Base-by-base conservation (phyloP, 129 eudicot species). In the Lonicera japonica region DNA sequence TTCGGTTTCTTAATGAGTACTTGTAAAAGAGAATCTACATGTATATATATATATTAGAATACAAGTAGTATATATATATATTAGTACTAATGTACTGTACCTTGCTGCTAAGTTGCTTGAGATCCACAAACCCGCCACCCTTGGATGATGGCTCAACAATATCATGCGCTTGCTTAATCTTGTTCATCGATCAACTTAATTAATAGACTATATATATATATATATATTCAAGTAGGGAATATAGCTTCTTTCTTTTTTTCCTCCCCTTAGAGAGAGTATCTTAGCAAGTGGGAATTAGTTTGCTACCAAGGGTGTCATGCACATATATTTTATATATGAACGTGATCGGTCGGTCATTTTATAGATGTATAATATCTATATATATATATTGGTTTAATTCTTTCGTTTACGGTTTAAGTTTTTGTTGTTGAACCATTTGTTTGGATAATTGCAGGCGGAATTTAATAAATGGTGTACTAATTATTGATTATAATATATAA, bases 111-210 rank as follows among this genome's bases (percentile, higher is more conserved):
- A 54, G 71, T 40, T 66, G 61, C 71, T 38, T 66, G 5, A 38
- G 54, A 38, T 54, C 62, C 43, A 66, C 55, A 40, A 66, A 54
- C 21, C 61, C 71, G 22, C 61, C 71, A 39, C 45, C 45, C 70
- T 46, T 65, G 7, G 60, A 65, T 8, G 86, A 80, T 11, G 73
- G 79, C 68, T 76, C 79, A 16, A 61, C 29, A 59, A 68, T 17
- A 50, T 50, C 16, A 12, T 1, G 51, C 51, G 3, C 51, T 45
- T 4, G 51, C 6, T 29, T 6, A 29, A 4, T 12, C 51, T 45
- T 15, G 16, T 10, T 45, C 51, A 15, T 15, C 5, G 5, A 45
- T 10, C n/a, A 15, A 15, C 51, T 45, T 15, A 15, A 45, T 45
- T n/a, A 45, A 5, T 3, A 45, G 51, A 45, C 13, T 45, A 45